A percentile compares a stretch with the other conserved stretches of the same genome.
These are phyloP conservation scores for Gardenia jasminoides DNA, from an alignment of 257 asterid genomes.

Conservation along the genomic window DNA sequence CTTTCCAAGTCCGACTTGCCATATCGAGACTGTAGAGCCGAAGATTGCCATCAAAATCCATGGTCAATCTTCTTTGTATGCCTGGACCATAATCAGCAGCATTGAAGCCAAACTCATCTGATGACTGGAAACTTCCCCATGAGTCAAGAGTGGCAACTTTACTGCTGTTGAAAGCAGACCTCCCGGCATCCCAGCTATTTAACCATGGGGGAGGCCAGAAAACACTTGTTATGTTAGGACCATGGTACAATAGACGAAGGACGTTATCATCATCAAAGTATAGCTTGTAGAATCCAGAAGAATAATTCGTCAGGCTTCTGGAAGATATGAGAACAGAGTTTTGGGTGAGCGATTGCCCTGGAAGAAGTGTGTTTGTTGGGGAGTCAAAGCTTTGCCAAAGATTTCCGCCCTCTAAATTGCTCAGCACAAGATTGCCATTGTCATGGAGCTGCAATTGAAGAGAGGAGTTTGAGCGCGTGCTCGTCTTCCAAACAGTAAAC, in stretches of 20 bases:
- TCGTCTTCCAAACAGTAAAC: slow-evolving; percentile 24
- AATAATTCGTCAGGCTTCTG: slow-evolving; percentile 28
- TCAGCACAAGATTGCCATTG: slow-evolving; percentile 42
- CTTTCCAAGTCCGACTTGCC: slow-evolving; percentile 21
- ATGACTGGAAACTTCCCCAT: slow-evolving; percentile 23
- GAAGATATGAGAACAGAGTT: slow-evolving; percentile 22
- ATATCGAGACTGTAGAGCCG: slow-evolving; percentile 33
- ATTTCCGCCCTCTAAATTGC: background rate
- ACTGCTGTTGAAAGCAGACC: slow-evolving; percentile 27
- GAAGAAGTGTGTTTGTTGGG: slow-evolving; percentile 39
- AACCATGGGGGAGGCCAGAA: slow-evolving; percentile 36
- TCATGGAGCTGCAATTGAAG: slow-evolving; percentile 19
- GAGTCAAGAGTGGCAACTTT: slow-evolving; percentile 25
- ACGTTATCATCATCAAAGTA: slow-evolving; percentile 34
- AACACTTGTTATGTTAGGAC: slow-evolving; percentile 27
- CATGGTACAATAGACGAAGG: slow-evolving; percentile 25
- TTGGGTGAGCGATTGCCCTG: slow-evolving; percentile 23
- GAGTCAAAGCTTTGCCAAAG: slow-evolving; percentile 40
- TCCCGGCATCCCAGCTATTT: slow-evolving; percentile 22
- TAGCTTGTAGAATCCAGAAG: slow-evolving; percentile 36
- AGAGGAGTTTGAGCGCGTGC: background rate
- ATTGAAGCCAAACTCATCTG: slow-evolving; percentile 8
- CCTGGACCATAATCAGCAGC: slow-evolving; percentile 25
- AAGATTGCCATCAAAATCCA: slow-evolving; percentile 36
- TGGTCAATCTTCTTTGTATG: slow-evolving; percentile 23